Base-by-base conservation (phyloP, 2,329 filamentous ascomycete species). In the Canariomyces notabilis region DNA sequence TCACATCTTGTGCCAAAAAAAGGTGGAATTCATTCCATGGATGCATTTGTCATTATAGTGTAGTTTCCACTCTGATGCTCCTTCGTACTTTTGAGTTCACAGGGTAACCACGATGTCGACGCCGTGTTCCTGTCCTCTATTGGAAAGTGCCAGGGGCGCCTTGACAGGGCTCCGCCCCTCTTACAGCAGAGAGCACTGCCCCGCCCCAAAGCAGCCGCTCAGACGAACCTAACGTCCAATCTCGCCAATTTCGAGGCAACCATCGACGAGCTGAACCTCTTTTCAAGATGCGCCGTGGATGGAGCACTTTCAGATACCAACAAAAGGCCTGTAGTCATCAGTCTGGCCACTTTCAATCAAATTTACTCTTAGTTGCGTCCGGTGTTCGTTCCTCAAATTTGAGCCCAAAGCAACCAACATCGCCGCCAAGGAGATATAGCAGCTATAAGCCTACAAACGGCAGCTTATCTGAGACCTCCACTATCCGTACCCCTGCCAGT, bases 191-290 rank as follows among this genome's bases (percentile, higher is more conserved):
- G n/a, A n/a, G n/a, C 47, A 49, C 42, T 45, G 47, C 47, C 47
- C 47, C 47, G 47, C 47, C 42, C 47, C 37, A 11, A 38, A 21
- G 36, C 4, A 14, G 20, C 36, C 19, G 20, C 6, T 23, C 34
- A 6, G 34, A 15, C 34, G 34, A 37, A 11, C 12, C 34, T 37
- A 15, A 12, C 33, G n/a, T 35, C 33, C 4, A n/a, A 15, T 12
- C n/a, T 35, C 33, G 12, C 34, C 45, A 46, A 38, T 46, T 37
- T 37, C 50, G 21, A 42, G 34, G 26, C 19, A 39, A 43, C 43
- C 42, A 48, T 38, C 41, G 39, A 16, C 50, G 48, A 41, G 51
- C 51, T 51, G 48, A 45, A n/a, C 3, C 14, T 16, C 22, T 20
- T 42, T 32, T 37, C 32, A 49, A 42, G 51, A 51, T 48, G 48